Base-by-base conservation (phyloP, 2,329 filamentous ascomycete species). In the Colletotrichum sp. region DNA sequence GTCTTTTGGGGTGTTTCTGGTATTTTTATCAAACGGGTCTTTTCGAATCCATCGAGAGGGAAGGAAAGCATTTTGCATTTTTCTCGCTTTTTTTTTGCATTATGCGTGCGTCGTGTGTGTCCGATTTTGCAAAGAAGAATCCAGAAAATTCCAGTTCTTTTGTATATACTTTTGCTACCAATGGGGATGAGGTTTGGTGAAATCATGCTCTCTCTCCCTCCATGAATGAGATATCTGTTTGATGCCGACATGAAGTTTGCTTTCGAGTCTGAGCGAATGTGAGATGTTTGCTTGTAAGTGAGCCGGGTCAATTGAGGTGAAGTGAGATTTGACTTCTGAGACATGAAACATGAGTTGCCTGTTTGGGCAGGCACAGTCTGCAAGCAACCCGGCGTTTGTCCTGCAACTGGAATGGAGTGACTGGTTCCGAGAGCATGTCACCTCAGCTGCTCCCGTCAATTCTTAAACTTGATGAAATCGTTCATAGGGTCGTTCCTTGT, bases 151-250 rank as follows among this genome's bases (percentile, higher is more conserved):
- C 68, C 63, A 36, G 36, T 75, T 72, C 63, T 76, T 71, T 38
- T 75, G 61, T 76, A 73, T 24, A 73, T 69, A 69, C 36, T 61
- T 63, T 58, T 68, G 65, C 62, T 61, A 64, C 69, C 56, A 71
- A 77, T 77, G 74, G 70, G 74, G 70, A 77, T 69, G 74, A 69
- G 76, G 74, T 74, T 77, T 77, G 76, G 74, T 67, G 74, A 69
- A 68, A 34, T 30, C 26, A 48, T 64, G 38, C 12, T 18, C 21
- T 55, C 21, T 55, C 59, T 30, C 63, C 64, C 43, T 43, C 48
- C 26, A 68, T 32, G 64, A 59, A 68, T 68, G 72, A 59, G 61
- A 74, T 61, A 9, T 48, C 43, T 21, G 24, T 55, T 67, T 38
- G 66, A 72, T 64, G 65, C 30, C 34, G 0, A 30, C 2, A 43